Evolutionary conservation across 192 early-diverging fungal genomes (phyloP).

Genomic region (Borealophlyctis nickersoniae): DNA sequence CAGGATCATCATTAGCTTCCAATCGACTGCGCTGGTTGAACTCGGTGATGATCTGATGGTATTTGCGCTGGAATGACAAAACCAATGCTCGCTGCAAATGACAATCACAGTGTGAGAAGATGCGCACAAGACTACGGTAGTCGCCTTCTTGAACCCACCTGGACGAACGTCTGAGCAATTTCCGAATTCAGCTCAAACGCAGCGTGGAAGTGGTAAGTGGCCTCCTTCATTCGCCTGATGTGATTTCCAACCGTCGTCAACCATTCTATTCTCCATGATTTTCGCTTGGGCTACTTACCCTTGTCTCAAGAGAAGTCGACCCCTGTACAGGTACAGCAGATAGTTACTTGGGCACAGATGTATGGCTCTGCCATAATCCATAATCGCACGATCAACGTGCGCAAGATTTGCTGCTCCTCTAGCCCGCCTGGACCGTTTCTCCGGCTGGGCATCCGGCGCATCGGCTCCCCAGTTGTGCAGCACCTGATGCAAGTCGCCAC

Average conservation of each 20-base stretch:
- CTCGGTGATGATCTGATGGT: conserved; percentile 49
- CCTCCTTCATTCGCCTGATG: conserved; percentile 42
- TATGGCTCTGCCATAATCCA: conserved; percentile 50
- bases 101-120: too few relatives aligned
- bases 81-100: conserved; percentile 38
- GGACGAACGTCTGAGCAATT: conserved; percentile 56
- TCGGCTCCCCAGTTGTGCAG: conserved; percentile 27
- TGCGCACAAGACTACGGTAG: too few relatives aligned
- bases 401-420: conserved; percentile 5
- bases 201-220: conserved; percentile 52
- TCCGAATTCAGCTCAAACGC: conserved; percentile 56
- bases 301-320: conserved; percentile 42
- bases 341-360: conserved; percentile 49
- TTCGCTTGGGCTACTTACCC: too few relatives aligned
- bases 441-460: not conserved
- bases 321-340: conserved; percentile 50
- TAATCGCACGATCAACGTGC: conserved; percentile 38
- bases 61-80: conserved; percentile 55
- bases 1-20: conserved; percentile 41
- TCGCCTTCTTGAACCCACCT: too few relatives aligned
- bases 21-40: conserved; percentile 42
- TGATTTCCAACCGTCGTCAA: too few relatives aligned
- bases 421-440: not conserved
- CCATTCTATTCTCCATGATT: too few relatives aligned
- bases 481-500: conserved; percentile 51